Conservation (phyloP, 2,329 filamentous ascomycete genomes). For the Blumeria graminis region DNA sequence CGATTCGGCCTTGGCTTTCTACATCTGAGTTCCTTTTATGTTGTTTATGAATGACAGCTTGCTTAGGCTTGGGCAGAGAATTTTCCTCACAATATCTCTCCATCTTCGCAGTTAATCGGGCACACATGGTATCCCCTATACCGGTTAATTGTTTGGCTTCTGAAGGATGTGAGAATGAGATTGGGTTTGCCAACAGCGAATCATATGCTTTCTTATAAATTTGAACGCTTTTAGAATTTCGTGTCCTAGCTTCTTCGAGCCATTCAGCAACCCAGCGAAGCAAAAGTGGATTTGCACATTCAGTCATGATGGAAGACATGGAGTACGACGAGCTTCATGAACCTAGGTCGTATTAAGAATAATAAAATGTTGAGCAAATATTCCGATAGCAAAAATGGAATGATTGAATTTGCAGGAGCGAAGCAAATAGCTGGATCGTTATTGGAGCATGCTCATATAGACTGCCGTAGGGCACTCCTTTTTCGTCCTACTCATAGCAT, state of each 20-base stretch:
- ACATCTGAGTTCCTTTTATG: conserved; percentile 2
- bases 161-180: conserved; percentile 38
- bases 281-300: conserved; percentile 36
- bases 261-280: conserved; percentile 56
- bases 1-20: conserved; percentile 4
- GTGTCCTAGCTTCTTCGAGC: conserved; percentile 43
- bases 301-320: conserved; percentile 4
- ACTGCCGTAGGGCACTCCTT: too few species aligned
- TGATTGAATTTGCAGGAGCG: too few species aligned
- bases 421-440: too few species aligned
- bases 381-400: too few species aligned
- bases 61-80: conserved; percentile 41
- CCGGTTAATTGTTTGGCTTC: conserved; percentile 50
- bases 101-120: conserved; percentile 37
- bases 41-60: conserved; percentile 20
- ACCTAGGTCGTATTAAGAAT: too few species aligned
- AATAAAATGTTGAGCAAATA: too few species aligned
- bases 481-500: too few species aligned
- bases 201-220: conserved; percentile 56
- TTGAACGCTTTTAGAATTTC: conserved; percentile 44
- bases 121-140: conserved; percentile 47
- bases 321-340: too few species aligned
- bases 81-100: conserved; percentile 38
- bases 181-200: conserved; percentile 50
- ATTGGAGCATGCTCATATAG: too few species aligned